These are phyloP conservation scores for Leptographium lundbergii DNA, from an alignment of 2,329 filamentous ascomycete species.

Conservation along the genomic window DNA sequence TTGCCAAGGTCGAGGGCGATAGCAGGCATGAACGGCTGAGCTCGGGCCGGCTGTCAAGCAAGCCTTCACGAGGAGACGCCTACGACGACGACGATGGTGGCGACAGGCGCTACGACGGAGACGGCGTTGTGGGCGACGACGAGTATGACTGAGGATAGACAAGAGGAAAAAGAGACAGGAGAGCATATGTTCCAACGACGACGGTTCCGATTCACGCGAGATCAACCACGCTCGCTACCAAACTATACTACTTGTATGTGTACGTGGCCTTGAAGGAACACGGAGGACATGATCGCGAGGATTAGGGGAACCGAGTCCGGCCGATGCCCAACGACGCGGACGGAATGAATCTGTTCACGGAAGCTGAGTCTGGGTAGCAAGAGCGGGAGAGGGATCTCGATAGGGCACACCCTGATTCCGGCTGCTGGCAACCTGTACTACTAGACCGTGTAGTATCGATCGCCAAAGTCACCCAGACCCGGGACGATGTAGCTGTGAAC, in stretches of 20 bases:
- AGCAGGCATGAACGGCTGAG: background rate
- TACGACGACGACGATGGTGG: constrained; percentile 35
- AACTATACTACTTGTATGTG: background rate
- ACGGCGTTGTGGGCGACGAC: constrained; percentile 39
- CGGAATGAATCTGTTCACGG: background rate
- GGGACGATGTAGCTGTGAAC: constrained; percentile 76
- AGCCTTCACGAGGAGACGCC: background rate
- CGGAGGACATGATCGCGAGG: background rate
- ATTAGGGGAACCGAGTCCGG: background rate
- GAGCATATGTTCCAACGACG: background rate
- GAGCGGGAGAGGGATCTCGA: background rate
- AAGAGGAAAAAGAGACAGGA: background rate
- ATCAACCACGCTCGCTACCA: background rate
- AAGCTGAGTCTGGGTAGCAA: background rate
- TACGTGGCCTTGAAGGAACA: background rate
- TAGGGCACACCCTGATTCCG: background rate
- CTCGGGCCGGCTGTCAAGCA: background rate
- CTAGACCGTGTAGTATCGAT: constrained; percentile 85
- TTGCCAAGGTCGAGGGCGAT: constrained; percentile 28
- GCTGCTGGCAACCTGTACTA: constrained; percentile 1
- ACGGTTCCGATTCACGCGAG: background rate
- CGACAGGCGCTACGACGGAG: constrained; percentile 37
- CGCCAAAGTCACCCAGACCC: constrained; percentile 88
- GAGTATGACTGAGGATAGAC: constrained; percentile 25
- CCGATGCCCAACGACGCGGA: too few species aligned